Evolutionary conservation across 73 alveolate genomes (phyloP), one percentile per base, ranked within the genome.

Genomic region (Tetrahymena thermophila): DNA sequence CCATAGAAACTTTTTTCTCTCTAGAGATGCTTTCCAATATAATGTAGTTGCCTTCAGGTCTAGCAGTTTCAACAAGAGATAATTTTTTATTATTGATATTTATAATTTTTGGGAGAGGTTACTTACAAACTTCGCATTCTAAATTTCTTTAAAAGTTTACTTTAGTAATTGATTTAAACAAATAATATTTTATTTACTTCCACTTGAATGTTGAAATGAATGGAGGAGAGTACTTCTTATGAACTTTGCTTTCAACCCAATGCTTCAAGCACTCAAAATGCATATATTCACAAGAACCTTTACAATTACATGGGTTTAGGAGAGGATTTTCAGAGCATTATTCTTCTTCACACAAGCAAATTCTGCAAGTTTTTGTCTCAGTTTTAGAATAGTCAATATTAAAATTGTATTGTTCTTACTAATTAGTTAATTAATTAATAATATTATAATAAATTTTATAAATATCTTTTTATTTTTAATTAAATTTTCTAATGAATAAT

Each of bases 291-390:
- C 95, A 94, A 19, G 98, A 85, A 44, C 98, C 98, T 35, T 94
- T 94, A 44, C 98, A 96, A 9, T 96, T 96, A 40, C 98, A 96
- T 14, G 98, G 98, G 35, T 94, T 38, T 0, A 96, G 93, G 35
- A 96, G 94, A 1, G 98, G 98, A 56, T 96, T 96, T 40, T 94
- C 97, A 16, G 28, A 35, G 15, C 93, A 50, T 37, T 55, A 11
- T 35, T 71, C 89, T 31, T 43, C 58, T n/a, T 96, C 98, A 71
- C 85, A 56, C 44, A 96, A 56, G 56, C 98, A 96, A 83, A 96
- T 96, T 93, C 96, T 44, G 85, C 98, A 96, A 0, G 95, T 50
- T 89, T 94, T 71, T 23, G 89, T 31, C 17, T 71, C 89, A 71
- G 35, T 71, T 71, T 71, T 71, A 14, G 89, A 28, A 71, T 71